Base-by-base conservation (phyloP, 2,329 filamentous ascomycete species). In the Hypoxylon sp. region DNA sequence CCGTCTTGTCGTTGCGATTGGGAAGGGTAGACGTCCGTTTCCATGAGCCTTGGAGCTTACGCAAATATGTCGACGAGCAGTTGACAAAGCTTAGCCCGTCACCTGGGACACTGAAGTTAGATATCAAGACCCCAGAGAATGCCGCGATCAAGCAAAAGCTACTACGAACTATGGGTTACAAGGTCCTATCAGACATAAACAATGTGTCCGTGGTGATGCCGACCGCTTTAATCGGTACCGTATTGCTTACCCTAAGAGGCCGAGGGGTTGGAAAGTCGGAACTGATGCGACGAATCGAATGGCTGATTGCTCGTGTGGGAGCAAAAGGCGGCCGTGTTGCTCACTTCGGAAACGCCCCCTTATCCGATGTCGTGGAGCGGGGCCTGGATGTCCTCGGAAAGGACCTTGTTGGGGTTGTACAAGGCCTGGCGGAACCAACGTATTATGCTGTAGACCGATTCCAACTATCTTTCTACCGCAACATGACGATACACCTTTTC, bases 401-500 rank as follows among this genome's bases (percentile, higher is more conserved):
- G 59, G 92, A 96, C 55, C 86, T 99, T 1, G 94, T 99, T 0
- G 94, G 94, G 3, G 84, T 91, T 3, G 86, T 97, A 0, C 87
- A 91, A 39, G 93, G 91, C 0, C 82, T 99, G 4, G 92, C 92
- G 0, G 96, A 99, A 78, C 93, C 93, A 17, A 98, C 96, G 0
- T 98, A 93, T 80, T 97, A 93, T 75, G 96, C 96, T 3, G 94
- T 98, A 42, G 96, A 99, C 79, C 88, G 94, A 59, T 99, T 99
- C 83, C 96, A 99, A 78, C 87, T 99, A 9, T 97, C 94, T 0
- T 99, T 99, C 80, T 99, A 99, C 81, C 91, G 96, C 58, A 99
- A 99, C 80, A 98, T 98, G 96, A 98, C 95, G 0, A 99, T 99
- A 69, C 96, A 99, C 78, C 87, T 99, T 4, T 99, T 99, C 80